These are phyloP conservation scores for Podospora pseudoanserina DNA, from an alignment of 495 filamentous ascomycete genomes.

Conservation along the genomic window DNA sequence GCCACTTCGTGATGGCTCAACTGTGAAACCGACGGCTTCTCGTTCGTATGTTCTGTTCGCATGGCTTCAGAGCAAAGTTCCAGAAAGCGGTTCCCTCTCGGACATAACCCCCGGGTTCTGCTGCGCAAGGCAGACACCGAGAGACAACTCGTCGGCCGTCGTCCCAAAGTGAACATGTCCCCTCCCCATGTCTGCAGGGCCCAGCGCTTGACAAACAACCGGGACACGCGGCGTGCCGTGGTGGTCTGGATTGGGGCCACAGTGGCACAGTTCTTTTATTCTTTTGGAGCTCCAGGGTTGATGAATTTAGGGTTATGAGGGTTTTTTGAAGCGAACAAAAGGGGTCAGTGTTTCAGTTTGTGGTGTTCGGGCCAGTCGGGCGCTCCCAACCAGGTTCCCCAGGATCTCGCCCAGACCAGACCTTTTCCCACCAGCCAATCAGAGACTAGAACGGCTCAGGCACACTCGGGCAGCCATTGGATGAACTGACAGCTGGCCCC, in stretches of 20 bases:
- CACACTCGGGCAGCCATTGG: slow-evolving; percentile 23
- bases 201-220: slow-evolving; percentile 1
- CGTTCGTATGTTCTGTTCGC: not conserved
- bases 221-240: slow-evolving; percentile 13
- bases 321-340: slow-evolving; percentile 16
- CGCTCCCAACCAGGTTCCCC: slow-evolving; percentile 25
- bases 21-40: not conserved
- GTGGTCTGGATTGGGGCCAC: slow-evolving; percentile 3
- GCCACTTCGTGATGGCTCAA: not conserved
- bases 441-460: slow-evolving; percentile 16
- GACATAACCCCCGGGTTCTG: not conserved
- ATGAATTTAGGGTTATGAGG: slow-evolving; percentile 1
- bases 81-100: not conserved
- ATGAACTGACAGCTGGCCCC: not conserved
- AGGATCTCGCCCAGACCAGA: slow-evolving; percentile 23
- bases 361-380: slow-evolving; percentile 18
- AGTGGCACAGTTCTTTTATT: slow-evolving; percentile 9
- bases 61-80: not conserved
- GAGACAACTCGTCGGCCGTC: not conserved
- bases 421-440: not conserved
- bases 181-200: not conserved
- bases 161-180: not conserved
- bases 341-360: slow-evolving; percentile 28
- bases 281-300: not conserved
- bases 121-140: slow-evolving; percentile 2